phyloP scores from a whole-genome alignment of 2,329 filamentous ascomycete species.

The Monilinia fructicola region DNA sequence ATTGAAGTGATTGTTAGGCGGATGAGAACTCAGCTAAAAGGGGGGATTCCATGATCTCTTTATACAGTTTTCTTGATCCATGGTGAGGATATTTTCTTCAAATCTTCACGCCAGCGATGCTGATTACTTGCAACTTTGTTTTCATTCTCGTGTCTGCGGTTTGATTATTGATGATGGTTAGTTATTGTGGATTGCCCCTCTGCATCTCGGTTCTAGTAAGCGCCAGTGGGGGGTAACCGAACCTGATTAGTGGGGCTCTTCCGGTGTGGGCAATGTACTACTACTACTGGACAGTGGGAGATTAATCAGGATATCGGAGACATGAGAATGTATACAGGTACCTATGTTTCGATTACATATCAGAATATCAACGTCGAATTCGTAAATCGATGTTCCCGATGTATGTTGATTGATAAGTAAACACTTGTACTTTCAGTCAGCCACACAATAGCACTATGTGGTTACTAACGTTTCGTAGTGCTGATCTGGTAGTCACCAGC shows the following conservation, averaged over 20 bases:
- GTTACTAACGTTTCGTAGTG: neutral
- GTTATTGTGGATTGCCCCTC: neutral
- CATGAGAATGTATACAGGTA: neutral
- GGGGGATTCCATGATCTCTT: neutral
- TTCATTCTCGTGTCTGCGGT: neutral
- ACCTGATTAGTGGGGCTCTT: neutral
- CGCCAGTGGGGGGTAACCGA: neutral
- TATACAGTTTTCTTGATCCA: neutral
- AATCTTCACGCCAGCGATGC: neutral
- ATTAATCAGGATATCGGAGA: neutral
- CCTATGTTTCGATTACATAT: neutral
- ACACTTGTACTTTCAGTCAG: neutral
- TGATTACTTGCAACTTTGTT: neutral
- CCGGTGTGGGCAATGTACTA: neutral
- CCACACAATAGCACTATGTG: neutral
- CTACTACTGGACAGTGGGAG: neutral
- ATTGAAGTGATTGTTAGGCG: neutral
- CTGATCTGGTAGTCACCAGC: neutral
- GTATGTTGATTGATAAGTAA: conserved; percentile 3
- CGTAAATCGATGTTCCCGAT: neutral
- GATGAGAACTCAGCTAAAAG: neutral
- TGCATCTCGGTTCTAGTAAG: neutral
- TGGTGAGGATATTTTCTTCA: neutral
- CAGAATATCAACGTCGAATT: neutral
- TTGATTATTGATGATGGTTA: conserved; percentile 15